Conservation (phyloP, 176 grass and related monocot species). For the Zoysia japonica region DNA sequence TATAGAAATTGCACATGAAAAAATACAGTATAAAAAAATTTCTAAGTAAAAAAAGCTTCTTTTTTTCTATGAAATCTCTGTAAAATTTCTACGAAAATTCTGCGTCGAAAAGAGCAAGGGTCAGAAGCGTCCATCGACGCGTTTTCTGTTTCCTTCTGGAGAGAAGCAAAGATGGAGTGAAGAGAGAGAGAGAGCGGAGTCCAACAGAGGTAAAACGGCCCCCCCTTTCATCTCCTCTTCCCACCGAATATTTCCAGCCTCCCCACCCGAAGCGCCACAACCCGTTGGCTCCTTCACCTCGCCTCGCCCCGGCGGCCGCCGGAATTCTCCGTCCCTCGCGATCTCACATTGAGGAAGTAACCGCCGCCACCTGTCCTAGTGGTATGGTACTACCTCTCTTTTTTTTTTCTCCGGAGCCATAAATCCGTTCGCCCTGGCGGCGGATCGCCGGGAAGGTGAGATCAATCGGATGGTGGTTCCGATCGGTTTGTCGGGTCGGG, state of each 20-base stretch:
- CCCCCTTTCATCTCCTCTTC: conserved; percentile 37
- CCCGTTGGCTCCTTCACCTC: not conserved
- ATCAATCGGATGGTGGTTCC: not conserved
- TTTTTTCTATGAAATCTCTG: no score
- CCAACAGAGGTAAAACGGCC: conserved; percentile 26
- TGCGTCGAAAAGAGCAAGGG: no score
- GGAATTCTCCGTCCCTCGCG: not conserved
- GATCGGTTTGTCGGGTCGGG: not conserved
- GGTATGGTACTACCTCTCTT: not conserved
- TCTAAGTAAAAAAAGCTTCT: no score
- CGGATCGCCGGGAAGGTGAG: conserved; percentile 22
- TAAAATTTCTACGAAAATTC: no score
- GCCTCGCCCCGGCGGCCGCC: not conserved
- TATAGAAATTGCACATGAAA: no score
- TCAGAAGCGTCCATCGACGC: conserved; percentile 26
- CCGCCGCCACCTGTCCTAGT: not conserved
- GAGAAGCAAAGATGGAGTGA: not conserved
- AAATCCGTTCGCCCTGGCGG: conserved; percentile 1
- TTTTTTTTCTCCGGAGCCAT: not conserved
- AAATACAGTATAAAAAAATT: no score
- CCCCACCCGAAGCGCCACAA: not conserved
- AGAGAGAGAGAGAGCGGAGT: not conserved
- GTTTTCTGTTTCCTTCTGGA: not conserved
- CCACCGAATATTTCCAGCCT: not conserved
- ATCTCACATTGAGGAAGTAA: conserved; percentile 27